Conservation (phyloP, 495 filamentous ascomycete species). For the Aspergillus biplanus region DNA sequence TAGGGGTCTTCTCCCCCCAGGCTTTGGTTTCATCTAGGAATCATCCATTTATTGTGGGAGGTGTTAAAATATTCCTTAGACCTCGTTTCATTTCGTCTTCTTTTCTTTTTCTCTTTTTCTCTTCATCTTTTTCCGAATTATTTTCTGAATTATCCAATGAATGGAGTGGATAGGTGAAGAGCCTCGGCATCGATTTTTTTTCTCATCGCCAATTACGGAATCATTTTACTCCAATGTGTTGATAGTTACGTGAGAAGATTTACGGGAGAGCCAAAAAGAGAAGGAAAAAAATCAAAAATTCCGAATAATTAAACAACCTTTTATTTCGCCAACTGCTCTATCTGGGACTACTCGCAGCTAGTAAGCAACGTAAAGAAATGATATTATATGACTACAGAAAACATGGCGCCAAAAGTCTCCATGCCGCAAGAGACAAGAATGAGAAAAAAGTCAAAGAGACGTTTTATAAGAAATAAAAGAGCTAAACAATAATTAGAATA, state of each 20-base stretch:
- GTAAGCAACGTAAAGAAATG: neutral
- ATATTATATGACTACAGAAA: constrained; percentile 1
- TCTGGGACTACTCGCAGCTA: neutral
- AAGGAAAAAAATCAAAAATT: neutral
- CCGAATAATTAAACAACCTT: neutral
- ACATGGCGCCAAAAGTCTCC: neutral
- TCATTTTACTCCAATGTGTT: constrained; percentile 1
- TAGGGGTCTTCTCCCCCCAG: neutral
- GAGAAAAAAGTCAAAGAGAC: neutral
- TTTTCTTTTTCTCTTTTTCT: neutral
- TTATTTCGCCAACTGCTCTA: neutral
- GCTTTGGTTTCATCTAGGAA: neutral
- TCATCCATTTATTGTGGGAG: neutral
- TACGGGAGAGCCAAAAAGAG: neutral
- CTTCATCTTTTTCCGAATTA: neutral
- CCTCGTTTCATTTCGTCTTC: neutral
- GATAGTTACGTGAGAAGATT: neutral
- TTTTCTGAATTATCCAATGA: neutral
- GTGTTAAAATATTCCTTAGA: neutral
- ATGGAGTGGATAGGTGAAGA: neutral
- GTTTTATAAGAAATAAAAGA: neutral
- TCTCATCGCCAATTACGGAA: neutral
- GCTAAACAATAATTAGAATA: neutral
- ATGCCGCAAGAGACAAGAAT: too few species aligned
- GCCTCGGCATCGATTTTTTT: neutral